These are phyloP conservation scores for Paramecium pentaurelia DNA, from an alignment of 73 alveolate genomes.

Conservation along the genomic window DNA sequence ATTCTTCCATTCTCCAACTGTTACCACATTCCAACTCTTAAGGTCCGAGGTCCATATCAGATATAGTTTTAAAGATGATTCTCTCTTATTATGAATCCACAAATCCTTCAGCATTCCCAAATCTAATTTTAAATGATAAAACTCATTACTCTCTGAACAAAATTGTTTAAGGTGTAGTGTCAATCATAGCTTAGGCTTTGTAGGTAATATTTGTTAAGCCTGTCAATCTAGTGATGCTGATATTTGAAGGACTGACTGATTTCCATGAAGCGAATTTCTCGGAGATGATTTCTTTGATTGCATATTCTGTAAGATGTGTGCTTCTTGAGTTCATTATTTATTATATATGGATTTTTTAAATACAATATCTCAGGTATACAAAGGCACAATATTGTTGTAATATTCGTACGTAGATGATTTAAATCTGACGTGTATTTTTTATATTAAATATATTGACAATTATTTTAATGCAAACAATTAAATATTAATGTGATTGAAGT, in stretches of 20 bases:
- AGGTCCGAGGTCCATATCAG: slow-evolving; percentile 19
- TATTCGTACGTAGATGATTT: slow-evolving; percentile 11
- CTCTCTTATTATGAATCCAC: neutral
- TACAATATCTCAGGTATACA: slow-evolving; percentile 20
- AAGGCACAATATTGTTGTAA: slow-evolving; percentile 27
- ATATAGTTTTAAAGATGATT: neutral
- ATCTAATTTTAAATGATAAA: neutral
- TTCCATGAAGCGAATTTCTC: neutral
- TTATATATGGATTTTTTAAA: neutral
- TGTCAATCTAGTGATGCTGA: neutral
- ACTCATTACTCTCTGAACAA: neutral
- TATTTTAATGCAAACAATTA: neutral
- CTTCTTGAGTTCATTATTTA: neutral
- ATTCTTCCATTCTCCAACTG: slow-evolving; percentile 42
- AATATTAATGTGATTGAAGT: neutral
- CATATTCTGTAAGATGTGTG: slow-evolving; percentile 17
- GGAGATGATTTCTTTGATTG: neutral
- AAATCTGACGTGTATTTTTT: neutral
- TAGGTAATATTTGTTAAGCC: neutral
- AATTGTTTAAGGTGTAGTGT: neutral
- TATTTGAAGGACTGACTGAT: neutral
- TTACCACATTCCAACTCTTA: neutral
- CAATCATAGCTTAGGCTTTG: neutral
- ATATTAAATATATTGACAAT: neutral
- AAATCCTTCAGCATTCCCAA: slow-evolving; percentile 46